phyloP scores from a whole-genome alignment of 345 rosid genomes.

The Ceriops tagal region DNA sequence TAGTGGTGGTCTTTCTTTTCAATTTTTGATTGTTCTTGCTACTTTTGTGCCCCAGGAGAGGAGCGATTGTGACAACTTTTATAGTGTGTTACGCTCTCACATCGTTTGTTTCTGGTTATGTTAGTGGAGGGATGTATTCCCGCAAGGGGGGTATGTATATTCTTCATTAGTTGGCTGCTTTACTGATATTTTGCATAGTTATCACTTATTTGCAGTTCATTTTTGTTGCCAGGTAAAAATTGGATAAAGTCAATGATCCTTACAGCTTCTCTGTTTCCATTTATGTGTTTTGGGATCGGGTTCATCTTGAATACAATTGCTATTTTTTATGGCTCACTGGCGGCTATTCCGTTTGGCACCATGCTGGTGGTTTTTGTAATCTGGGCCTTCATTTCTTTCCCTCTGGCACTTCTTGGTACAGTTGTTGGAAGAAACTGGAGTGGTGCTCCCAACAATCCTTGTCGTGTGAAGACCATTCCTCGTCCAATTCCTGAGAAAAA shows the following conservation, averaged over 20 bases:
- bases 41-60: slow-evolving; percentile 66
- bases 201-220: slow-evolving; percentile 3
- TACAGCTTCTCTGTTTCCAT: slow-evolving; percentile 89
- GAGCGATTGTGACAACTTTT: slow-evolving; percentile 97
- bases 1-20: neutral
- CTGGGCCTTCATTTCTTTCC: slow-evolving; percentile 95
- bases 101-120: slow-evolving; percentile 94
- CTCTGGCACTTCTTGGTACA: slow-evolving; percentile 89
- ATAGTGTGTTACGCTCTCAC: slow-evolving; percentile 95
- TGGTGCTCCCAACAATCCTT: slow-evolving; percentile 93
- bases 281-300: slow-evolving; percentile 89
- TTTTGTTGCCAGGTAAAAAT: slow-evolving; percentile 58
- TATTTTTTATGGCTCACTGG: slow-evolving; percentile 87
- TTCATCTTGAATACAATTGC: slow-evolving; percentile 81
- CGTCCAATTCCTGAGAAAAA: slow-evolving; percentile 96
- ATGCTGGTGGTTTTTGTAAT: slow-evolving; percentile 87
- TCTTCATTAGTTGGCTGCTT: slow-evolving; percentile 6
- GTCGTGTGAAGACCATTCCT: slow-evolving; percentile 95
- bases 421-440: slow-evolving; percentile 94
- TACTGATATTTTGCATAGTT: neutral
- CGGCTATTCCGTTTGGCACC: slow-evolving; percentile 96
- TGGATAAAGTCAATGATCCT: slow-evolving; percentile 98
- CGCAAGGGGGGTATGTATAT: slow-evolving; percentile 78
- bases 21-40: neutral
- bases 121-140: slow-evolving; percentile 99